Evolutionary conservation across 108 stramenopile genomes (phyloP).

Genomic region (Cyclostephanos tholiformis): DNA sequence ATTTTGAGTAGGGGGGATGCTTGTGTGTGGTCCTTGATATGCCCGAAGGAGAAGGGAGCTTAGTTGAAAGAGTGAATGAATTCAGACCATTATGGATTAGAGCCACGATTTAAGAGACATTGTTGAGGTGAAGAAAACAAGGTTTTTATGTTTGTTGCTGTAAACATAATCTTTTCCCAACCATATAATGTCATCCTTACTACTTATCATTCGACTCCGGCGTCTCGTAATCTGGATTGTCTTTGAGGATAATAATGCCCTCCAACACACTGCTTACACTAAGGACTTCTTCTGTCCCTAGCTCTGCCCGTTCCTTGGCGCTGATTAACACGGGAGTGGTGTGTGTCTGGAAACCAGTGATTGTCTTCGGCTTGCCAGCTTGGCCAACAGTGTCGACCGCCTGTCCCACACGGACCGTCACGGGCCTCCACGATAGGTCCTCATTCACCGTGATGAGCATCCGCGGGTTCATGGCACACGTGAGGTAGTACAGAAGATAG

Average conservation of each 20-base stretch:
- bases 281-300: slow-evolving; percentile 95
- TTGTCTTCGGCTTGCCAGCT: slow-evolving; percentile 99
- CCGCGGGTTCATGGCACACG: slow-evolving; percentile 96
- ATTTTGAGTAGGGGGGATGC: too few relatives aligned
- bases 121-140: background rate
- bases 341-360: slow-evolving; percentile 99
- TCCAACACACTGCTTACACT: slow-evolving; percentile 89
- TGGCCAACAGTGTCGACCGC: slow-evolving; percentile 99
- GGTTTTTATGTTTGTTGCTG: slow-evolving; percentile 1
- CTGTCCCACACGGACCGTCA: slow-evolving; percentile 98
- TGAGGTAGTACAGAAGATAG: slow-evolving; percentile 95
- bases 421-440: slow-evolving; percentile 80
- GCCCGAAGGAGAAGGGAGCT: too few relatives aligned
- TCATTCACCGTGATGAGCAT: slow-evolving; percentile 98
- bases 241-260: slow-evolving; percentile 94
- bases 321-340: slow-evolving; percentile 97
- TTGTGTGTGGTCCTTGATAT: too few relatives aligned
- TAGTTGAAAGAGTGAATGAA: too few relatives aligned
- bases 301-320: slow-evolving; percentile 94
- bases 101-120: too few relatives aligned
- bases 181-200: background rate
- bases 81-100: too few relatives aligned
- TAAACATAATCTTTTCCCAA: slow-evolving; percentile 3
- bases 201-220: slow-evolving; percentile 27
- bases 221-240: slow-evolving; percentile 86